Conservation (phyloP, 768 basidiomycete species). For the Rhodotorula toruloides region DNA sequence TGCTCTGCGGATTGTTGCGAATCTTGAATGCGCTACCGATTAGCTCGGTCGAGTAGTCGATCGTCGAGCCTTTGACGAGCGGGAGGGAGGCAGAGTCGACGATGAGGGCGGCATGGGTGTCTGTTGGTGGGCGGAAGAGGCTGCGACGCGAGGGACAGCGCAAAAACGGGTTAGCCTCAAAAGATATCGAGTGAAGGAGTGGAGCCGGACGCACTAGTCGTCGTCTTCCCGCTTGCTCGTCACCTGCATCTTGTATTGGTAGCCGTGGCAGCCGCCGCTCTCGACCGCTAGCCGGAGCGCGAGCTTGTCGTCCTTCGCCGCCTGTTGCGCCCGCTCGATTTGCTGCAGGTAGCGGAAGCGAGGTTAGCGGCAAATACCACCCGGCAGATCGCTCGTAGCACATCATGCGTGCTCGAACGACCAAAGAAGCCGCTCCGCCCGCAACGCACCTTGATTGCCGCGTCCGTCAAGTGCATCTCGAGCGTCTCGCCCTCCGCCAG, state of each 20-base stretch:
- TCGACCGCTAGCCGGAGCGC: conserved; percentile 80
- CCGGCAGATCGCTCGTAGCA: not conserved
- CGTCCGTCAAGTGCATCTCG: conserved; percentile 7
- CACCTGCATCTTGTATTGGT: conserved; percentile 88
- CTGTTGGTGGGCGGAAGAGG: conserved; percentile 46
- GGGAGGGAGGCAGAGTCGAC: conserved; percentile 80
- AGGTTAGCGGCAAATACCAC: not conserved
- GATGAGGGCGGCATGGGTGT: conserved; percentile 50
- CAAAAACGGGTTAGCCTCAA: too few species aligned
- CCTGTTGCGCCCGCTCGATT: conserved; percentile 19
- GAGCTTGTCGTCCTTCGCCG: conserved; percentile 51
- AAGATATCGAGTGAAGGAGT: not conserved
- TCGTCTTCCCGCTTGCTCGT: conserved; percentile 60
- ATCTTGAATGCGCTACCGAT: conserved; percentile 88
- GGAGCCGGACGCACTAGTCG: conserved; percentile 65
- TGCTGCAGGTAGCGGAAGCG: conserved; percentile 1
- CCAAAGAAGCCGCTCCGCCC: not conserved
- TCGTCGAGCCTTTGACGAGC: conserved; percentile 77
- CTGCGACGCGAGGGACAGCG: conserved; percentile 1
- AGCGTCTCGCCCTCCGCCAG: not conserved
- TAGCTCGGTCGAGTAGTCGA: conserved; percentile 88
- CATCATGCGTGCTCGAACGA: not conserved
- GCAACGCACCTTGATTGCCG: conserved; percentile 14
- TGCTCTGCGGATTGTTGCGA: conserved; percentile 72
- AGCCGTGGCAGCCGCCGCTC: conserved; percentile 94